phyloP scores from a whole-genome alignment of 2,329 filamentous ascomycete genomes.

The Fusarium palustre region DNA sequence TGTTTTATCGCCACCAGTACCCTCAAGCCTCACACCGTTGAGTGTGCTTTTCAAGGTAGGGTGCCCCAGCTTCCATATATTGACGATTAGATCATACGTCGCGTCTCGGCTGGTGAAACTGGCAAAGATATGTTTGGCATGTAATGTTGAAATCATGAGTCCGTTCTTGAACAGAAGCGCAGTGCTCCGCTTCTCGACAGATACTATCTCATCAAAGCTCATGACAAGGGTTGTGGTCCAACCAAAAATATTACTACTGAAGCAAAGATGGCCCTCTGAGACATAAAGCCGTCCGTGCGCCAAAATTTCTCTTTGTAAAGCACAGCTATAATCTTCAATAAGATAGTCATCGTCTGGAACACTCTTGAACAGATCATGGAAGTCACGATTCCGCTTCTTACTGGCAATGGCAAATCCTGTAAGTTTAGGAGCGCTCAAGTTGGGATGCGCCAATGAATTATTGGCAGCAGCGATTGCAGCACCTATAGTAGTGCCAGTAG shows the following conservation, averaged over 20 bases:
- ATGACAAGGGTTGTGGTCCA: constrained; percentile 98
- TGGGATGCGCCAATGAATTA: constrained; percentile 74
- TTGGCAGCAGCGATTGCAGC: constrained; percentile 79
- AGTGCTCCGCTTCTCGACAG: constrained; percentile 96
- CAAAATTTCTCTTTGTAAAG: constrained; percentile 93
- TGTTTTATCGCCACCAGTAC: constrained; percentile 88
- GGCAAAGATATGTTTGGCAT: constrained; percentile 95
- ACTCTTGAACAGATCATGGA: constrained; percentile 92
- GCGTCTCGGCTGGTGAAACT: constrained; percentile 95
- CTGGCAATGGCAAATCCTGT: constrained; percentile 97
- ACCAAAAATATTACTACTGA: constrained; percentile 98
- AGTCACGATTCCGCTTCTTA: constrained; percentile 95
- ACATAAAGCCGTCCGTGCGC: constrained; percentile 94
- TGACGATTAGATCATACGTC: constrained; percentile 96
- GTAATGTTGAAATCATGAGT: constrained; percentile 94
- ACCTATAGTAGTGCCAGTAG: constrained; percentile 74
- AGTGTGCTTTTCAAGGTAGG: constrained; percentile 90
- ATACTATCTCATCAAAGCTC: constrained; percentile 97
- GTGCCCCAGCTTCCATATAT: constrained; percentile 98
- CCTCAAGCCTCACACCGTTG: constrained; percentile 86
- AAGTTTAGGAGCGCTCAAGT: constrained; percentile 75
- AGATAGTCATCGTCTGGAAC: constrained; percentile 98
- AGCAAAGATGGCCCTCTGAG: constrained; percentile 96
- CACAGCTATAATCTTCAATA: constrained; percentile 98
- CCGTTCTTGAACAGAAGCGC: constrained; percentile 97